Conservation (phyloP, 2,329 filamentous ascomycete species). For the Apiospora malaysiana region DNA sequence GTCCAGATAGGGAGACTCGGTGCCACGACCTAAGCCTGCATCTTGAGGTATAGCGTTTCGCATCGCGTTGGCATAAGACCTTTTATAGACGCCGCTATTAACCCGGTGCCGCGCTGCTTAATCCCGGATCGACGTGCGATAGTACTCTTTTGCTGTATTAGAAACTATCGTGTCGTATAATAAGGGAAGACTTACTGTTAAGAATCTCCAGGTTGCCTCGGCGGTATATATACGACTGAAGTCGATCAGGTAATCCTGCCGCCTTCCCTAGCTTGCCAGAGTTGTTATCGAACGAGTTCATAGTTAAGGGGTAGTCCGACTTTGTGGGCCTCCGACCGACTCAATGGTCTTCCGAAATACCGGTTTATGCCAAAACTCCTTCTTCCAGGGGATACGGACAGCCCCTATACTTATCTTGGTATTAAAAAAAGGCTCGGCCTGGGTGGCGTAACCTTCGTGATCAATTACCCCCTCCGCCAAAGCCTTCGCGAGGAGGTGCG, state of each 20-base stretch:
- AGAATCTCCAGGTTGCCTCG: neutral
- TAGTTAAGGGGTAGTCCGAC: slow-evolving; percentile 3
- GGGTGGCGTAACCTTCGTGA: too few relatives aligned
- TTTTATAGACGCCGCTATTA: too few relatives aligned
- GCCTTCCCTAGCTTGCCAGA: neutral
- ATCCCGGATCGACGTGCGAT: too few relatives aligned
- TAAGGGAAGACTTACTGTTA: neutral
- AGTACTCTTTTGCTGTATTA: neutral
- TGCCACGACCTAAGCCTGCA: too few relatives aligned
- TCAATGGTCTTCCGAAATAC: slow-evolving; percentile 21
- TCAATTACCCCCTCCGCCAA: slow-evolving; percentile 19
- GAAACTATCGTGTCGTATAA: neutral
- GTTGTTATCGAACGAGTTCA: neutral
- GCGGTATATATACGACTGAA: neutral
- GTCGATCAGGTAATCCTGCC: neutral
- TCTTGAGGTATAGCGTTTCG: too few relatives aligned
- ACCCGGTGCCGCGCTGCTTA: too few relatives aligned
- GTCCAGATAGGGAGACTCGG: too few relatives aligned
- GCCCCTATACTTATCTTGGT: slow-evolving; percentile 22
- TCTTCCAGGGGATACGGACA: slow-evolving; percentile 20
- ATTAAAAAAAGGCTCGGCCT: slow-evolving; percentile 22
- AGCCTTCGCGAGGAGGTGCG: slow-evolving; percentile 22
- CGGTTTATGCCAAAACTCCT: slow-evolving; percentile 23
- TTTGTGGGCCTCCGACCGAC: slow-evolving; percentile 13
- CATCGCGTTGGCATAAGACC: too few relatives aligned